These are phyloP conservation scores for Xylariales sp. DNA, from an alignment of 2,329 filamentous ascomycete genomes.

Conservation along the genomic window DNA sequence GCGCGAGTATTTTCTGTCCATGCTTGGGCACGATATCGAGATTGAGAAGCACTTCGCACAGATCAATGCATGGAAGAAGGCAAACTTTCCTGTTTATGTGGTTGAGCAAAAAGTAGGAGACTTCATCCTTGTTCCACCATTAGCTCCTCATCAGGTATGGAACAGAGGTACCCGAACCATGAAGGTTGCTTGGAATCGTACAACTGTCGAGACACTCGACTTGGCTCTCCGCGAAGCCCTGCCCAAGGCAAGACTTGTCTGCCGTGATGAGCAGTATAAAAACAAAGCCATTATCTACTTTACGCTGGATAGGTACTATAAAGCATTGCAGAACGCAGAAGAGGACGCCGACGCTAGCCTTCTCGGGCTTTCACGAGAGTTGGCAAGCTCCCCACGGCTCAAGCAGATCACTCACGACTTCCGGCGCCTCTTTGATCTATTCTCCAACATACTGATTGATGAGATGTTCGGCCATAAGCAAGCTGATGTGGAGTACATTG, in stretches of 20 bases:
- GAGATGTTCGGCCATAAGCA: slow-evolving; percentile 79
- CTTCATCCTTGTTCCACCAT: slow-evolving; percentile 86
- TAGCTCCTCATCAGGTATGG: slow-evolving; percentile 97
- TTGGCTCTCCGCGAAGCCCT: slow-evolving; percentile 83
- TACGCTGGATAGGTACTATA: slow-evolving; percentile 73
- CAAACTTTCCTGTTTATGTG: slow-evolving; percentile 87
- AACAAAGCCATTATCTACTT: slow-evolving; percentile 95
- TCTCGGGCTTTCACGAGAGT: slow-evolving; percentile 42
- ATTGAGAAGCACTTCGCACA: slow-evolving; percentile 97
- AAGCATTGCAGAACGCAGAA: slow-evolving; percentile 52
- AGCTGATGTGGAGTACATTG: slow-evolving; percentile 67
- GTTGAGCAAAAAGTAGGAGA: slow-evolving; percentile 89
- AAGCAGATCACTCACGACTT: slow-evolving; percentile 80
- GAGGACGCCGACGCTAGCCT: slow-evolving; percentile 41
- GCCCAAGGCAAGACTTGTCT: slow-evolving; percentile 84
- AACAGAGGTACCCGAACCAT: slow-evolving; percentile 93
- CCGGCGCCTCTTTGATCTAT: slow-evolving; percentile 72
- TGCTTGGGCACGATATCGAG: slow-evolving; percentile 92
- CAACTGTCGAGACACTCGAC: slow-evolving; percentile 85
- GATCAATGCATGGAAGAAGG: slow-evolving; percentile 91
- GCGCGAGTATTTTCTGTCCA: slow-evolving; percentile 88
- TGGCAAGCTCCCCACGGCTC: slow-evolving; percentile 41
- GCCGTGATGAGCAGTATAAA: slow-evolving; percentile 97
- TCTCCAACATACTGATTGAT: slow-evolving; percentile 72
- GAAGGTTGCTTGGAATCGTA: slow-evolving; percentile 98